Conservation (phyloP, 371 early-diverging fungal genomes). For the Zancudomyces culisetae region DNA sequence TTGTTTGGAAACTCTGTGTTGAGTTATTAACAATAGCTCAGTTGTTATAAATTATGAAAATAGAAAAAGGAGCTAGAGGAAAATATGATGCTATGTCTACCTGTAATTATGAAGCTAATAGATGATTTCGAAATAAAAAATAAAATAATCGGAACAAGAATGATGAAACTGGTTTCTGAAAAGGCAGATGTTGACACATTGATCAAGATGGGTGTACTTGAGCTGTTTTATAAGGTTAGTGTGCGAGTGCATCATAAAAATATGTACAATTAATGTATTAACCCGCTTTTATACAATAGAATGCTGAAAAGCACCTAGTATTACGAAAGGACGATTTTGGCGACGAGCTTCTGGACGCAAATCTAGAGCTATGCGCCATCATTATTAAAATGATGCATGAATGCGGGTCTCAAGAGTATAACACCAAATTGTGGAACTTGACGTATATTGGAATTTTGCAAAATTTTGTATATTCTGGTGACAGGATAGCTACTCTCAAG, state of each 20-base stretch:
- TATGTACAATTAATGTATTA: too few relatives aligned
- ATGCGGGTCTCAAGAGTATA: not conserved
- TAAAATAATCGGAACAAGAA: slow-evolving; percentile 10
- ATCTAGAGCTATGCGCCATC: not conserved
- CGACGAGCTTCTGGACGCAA: not conserved
- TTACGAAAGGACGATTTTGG: slow-evolving; percentile 1
- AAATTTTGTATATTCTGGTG: slow-evolving; percentile 2
- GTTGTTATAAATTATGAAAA: not conserved
- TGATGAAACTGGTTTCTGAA: slow-evolving; percentile 4
- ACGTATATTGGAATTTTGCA: not conserved
- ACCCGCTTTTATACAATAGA: too few relatives aligned
- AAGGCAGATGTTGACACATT: slow-evolving; percentile 4
- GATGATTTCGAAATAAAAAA: slow-evolving; percentile 13
- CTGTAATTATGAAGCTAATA: slow-evolving; percentile 10
- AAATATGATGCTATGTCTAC: slow-evolving; percentile 7
- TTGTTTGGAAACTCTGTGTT: not conserved
- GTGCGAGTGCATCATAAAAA: too few relatives aligned
- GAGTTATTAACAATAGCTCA: not conserved
- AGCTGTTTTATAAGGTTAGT: slow-evolving; percentile 8
- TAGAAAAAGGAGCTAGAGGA: not conserved
- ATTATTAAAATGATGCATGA: not conserved
- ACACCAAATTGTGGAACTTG: slow-evolving; percentile 1
- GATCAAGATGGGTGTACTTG: slow-evolving; percentile 11
- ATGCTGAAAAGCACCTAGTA: slow-evolving; percentile 1
- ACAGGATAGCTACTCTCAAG: not conserved